These are phyloP conservation scores for Knoxdaviesia capensis DNA, from an alignment of 2,329 filamentous ascomycete species.

Conservation along the genomic window DNA sequence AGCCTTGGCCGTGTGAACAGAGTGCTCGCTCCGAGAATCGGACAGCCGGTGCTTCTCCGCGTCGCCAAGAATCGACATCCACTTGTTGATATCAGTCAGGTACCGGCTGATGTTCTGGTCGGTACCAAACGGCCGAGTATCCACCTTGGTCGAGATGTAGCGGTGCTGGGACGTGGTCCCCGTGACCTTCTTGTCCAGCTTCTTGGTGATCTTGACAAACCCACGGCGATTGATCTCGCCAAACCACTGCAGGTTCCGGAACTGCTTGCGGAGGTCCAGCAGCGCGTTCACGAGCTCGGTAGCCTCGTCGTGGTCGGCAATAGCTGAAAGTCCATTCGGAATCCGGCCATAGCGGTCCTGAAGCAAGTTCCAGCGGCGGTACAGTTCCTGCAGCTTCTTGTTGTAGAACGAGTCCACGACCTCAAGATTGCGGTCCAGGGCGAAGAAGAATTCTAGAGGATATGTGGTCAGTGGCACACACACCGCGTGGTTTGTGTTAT, in stretches of 20 bases:
- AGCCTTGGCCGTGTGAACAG: conserved; percentile 54
- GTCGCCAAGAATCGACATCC: conserved; percentile 68
- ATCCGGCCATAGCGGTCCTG: conserved; percentile 71
- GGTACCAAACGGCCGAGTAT: conserved; percentile 71
- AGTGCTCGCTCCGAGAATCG: conserved; percentile 55
- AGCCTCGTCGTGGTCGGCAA: conserved; percentile 64
- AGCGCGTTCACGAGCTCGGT: conserved; percentile 83
- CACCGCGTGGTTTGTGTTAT: no score
- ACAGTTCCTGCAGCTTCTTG: conserved; percentile 74
- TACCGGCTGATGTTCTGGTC: conserved; percentile 31
- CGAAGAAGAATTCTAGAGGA: conserved; percentile 77
- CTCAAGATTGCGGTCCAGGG: conserved; percentile 89
- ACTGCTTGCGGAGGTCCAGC: conserved; percentile 67
- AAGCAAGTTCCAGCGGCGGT: conserved; percentile 65
- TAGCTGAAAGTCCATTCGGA: conserved; percentile 44
- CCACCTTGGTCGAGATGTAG: conserved; percentile 81
- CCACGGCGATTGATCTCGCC: conserved; percentile 89
- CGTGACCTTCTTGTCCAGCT: conserved; percentile 85
- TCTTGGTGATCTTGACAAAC: conserved; percentile 98
- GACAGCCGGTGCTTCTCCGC: conserved; percentile 43
- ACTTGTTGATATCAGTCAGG: conserved; percentile 59
- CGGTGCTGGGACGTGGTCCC: conserved; percentile 57
- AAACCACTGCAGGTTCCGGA: conserved; percentile 92
- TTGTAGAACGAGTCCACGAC: conserved; percentile 95
- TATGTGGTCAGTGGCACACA: conserved; percentile 1